Evolutionary conservation across 1,284 basidiomycete genomes (phyloP).

Genomic region (Ustilago curta): DNA sequence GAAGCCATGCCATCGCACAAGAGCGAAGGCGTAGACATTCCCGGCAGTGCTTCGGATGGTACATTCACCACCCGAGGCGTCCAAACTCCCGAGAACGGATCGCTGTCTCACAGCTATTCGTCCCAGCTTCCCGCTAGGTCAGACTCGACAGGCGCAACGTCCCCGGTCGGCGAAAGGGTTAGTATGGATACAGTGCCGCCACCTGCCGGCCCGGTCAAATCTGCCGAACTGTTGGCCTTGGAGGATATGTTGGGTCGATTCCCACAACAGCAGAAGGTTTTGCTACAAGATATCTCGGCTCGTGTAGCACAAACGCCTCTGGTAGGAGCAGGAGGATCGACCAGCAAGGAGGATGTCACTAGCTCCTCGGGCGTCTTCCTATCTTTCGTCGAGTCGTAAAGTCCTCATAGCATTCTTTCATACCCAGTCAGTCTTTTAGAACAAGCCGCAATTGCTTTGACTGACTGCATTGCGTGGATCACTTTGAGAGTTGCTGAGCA

Average conservation of each 20-base stretch:
- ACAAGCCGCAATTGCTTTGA: too few species aligned
- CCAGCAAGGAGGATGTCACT: neutral
- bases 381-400: neutral
- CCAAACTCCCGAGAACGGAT: slow-evolving; percentile 31
- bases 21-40: slow-evolving; percentile 20
- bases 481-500: neutral
- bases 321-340: neutral
- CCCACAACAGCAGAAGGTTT: slow-evolving; percentile 35
- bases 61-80: slow-evolving; percentile 30
- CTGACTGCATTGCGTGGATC: neutral
- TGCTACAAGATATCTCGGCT: slow-evolving; percentile 42
- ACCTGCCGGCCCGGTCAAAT: slow-evolving; percentile 13
- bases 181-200: slow-evolving; percentile 13
- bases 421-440: neutral
- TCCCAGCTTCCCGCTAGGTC: slow-evolving; percentile 9
- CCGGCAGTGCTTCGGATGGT: slow-evolving; percentile 30
- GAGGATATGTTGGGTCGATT: slow-evolving; percentile 47
- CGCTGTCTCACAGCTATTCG: slow-evolving; percentile 20
- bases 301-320: slow-evolving; percentile 26
- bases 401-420: neutral
- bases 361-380: neutral
- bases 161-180: slow-evolving; percentile 10
- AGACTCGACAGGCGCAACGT: slow-evolving; percentile 19
- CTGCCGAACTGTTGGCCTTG: slow-evolving; percentile 33
- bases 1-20: slow-evolving; percentile 27